phyloP scores from a whole-genome alignment of 495 filamentous ascomycete species.

The Penicillium herquei region DNA sequence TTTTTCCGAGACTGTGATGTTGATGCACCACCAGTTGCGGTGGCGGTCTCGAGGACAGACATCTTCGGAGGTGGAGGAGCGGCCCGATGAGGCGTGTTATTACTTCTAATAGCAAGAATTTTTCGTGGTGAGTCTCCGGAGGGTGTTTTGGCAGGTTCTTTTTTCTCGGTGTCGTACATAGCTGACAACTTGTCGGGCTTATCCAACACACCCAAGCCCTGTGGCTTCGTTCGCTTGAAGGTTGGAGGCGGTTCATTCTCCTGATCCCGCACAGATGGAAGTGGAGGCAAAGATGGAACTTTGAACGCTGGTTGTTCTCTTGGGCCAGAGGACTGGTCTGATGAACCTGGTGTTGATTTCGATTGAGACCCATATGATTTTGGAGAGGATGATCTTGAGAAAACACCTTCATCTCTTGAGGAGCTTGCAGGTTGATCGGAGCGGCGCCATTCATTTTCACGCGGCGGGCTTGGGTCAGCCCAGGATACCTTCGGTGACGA shows the following conservation, averaged over 20 bases:
- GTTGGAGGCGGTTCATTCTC: constrained; percentile 79
- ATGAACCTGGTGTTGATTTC: constrained; percentile 42
- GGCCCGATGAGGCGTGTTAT: constrained; percentile 80
- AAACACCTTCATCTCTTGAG: constrained; percentile 29
- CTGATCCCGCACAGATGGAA: constrained; percentile 67
- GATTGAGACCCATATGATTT: constrained; percentile 40
- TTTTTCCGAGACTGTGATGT: constrained; percentile 70
- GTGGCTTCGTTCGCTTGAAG: constrained; percentile 68
- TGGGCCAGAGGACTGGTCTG: constrained; percentile 36
- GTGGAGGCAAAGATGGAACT: constrained; percentile 56
- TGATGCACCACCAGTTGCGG: constrained; percentile 75
- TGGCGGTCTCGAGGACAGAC: constrained; percentile 89
- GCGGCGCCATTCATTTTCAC: constrained; percentile 26
- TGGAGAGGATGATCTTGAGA: constrained; percentile 41
- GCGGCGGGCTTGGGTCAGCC: constrained; percentile 43
- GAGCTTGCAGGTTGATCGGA: constrained; percentile 18
- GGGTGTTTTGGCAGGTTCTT: constrained; percentile 39
- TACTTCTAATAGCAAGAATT: constrained; percentile 67
- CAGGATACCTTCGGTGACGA: constrained; percentile 47
- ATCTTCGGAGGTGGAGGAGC: constrained; percentile 90
- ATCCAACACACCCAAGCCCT: constrained; percentile 54
- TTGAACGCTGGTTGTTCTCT: constrained; percentile 60
- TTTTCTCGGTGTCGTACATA: constrained; percentile 48
- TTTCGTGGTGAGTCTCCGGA: constrained; percentile 61
- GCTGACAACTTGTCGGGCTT: constrained; percentile 57